Evolutionary conservation across 2,329 filamentous ascomycete genomes (phyloP).

Genomic region (Penicillium psychrosexuale): DNA sequence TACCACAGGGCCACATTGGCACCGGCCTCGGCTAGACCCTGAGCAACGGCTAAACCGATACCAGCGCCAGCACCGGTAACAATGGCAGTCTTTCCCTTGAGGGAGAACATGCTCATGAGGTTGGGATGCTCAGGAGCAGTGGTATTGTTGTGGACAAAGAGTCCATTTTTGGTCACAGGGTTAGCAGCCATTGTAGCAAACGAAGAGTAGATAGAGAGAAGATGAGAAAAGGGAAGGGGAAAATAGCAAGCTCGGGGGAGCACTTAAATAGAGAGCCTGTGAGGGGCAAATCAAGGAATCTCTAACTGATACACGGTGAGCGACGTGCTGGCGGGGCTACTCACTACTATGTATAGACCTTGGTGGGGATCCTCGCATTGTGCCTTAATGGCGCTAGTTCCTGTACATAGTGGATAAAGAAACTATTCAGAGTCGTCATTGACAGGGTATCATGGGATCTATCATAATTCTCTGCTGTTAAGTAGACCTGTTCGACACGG

Average conservation of each 20-base stretch:
- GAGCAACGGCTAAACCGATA: slow-evolving; percentile 63
- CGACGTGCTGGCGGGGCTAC: slow-evolving; percentile 10
- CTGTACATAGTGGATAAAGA: slow-evolving; percentile 10
- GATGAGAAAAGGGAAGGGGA: neutral
- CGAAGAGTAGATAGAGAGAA: neutral
- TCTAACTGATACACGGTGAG: slow-evolving; percentile 9
- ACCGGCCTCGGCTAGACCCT: slow-evolving; percentile 65
- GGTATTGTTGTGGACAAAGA: slow-evolving; percentile 59
- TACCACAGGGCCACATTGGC: slow-evolving; percentile 72
- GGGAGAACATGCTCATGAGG: slow-evolving; percentile 64
- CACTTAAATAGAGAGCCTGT: slow-evolving; percentile 14
- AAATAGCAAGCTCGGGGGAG: neutral
- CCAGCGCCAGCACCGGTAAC: slow-evolving; percentile 68
- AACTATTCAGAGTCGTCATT: slow-evolving; percentile 13
- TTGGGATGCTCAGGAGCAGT: slow-evolving; percentile 44
- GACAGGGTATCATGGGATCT: neutral
- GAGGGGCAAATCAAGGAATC: neutral
- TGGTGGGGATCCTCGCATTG: slow-evolving; percentile 1
- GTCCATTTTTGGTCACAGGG: slow-evolving; percentile 42
- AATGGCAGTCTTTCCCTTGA: slow-evolving; percentile 68
- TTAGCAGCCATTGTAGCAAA: slow-evolving; percentile 33
- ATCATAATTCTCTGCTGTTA: neutral
- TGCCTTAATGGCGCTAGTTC: neutral
- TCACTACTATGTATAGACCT: neutral
- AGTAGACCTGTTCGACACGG: neutral